Evolutionary conservation across 495 filamentous ascomycete species (phyloP), one percentile per base, ranked within the genome.

Genomic region (Tuber magnatum): DNA sequence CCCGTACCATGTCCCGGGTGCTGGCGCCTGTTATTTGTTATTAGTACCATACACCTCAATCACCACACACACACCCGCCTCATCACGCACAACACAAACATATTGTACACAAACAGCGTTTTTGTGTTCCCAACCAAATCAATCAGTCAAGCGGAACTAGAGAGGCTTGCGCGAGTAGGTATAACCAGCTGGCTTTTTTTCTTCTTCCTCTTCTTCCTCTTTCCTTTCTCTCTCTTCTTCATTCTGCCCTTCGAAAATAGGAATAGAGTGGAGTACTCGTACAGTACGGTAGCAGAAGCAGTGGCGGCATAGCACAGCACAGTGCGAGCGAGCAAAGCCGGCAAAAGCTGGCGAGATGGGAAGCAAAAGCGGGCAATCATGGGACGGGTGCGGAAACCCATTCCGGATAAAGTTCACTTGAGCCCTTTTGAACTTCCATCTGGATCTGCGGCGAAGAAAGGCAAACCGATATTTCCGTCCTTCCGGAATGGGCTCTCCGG

Each of bases 401-500:
- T 79, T 79, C 74, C 76, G 77, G 77, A 79, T 79, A 79, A 79
- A 79, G 77, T 65, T 75, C 75, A 68, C 72, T 35, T 79, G 76
- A 79, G 70, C 76, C 65, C 75, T 77, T 77, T 65, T 79, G 76
- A 79, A 48, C 72, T 71, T 74, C 75, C 73, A 79, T 79, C 75
- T 77, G 74, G 77, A 78, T 75, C 76, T 79, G 76, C 70, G 65
- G 72, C 75, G 56, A 75, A 79, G 79, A 79, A 78, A 75, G 77
- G 77, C 76, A 79, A 79, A 79, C 76, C 77, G 77, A 79, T 75
- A 76, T 79, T 75, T 79, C 77, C 73, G 76, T 75, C 74, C 77
- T 79, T 79, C 77, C 77, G 75, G 77, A 79, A 79, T 74, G 76
- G 76, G 77, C 70, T 79, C 77, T 79, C 76, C 76, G 76, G 76